Conservation (phyloP, 2,329 filamentous ascomycete genomes). For the Allantophomopsis cytisporea region DNA sequence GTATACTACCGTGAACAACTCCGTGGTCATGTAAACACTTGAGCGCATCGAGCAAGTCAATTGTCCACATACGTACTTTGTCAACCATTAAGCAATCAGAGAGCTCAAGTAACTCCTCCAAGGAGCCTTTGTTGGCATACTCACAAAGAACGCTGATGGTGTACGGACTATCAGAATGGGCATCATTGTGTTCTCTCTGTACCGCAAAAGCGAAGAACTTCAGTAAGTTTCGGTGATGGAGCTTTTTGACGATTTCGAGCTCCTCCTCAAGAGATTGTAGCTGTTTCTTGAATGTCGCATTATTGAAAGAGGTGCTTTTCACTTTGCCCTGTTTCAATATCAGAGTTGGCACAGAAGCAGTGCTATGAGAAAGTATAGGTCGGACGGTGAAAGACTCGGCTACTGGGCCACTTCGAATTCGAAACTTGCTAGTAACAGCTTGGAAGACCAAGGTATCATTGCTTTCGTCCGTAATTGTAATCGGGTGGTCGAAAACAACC, state of each 20-base stretch:
- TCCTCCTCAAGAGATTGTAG: slow-evolving; percentile 65
- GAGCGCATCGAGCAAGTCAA: slow-evolving; percentile 78
- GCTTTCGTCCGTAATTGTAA: slow-evolving; percentile 46
- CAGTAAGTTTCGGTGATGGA: slow-evolving; percentile 66
- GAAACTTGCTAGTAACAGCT: slow-evolving; percentile 54
- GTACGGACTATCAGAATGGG: slow-evolving; percentile 35
- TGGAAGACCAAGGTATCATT: slow-evolving; percentile 56
- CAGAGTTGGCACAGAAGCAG: slow-evolving; percentile 43
- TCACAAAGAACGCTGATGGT: slow-evolving; percentile 64
- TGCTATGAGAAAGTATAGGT: slow-evolving; percentile 37
- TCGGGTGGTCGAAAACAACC: slow-evolving; percentile 54
- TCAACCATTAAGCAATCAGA: slow-evolving; percentile 60
- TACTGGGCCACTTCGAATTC: slow-evolving; percentile 50
- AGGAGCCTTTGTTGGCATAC: slow-evolving; percentile 67
- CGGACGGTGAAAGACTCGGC: slow-evolving; percentile 62
- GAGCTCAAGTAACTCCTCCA: slow-evolving; percentile 71
- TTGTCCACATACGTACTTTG: slow-evolving; percentile 79
- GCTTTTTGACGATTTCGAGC: slow-evolving; percentile 60
- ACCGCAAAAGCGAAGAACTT: slow-evolving; percentile 77
- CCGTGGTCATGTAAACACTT: slow-evolving; percentile 79
- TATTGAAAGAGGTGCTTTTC: slow-evolving; percentile 40
- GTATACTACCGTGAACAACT: slow-evolving; percentile 71
- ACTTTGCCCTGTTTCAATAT: slow-evolving; percentile 61
- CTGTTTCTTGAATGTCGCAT: slow-evolving; percentile 56
- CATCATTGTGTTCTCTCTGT: slow-evolving; percentile 43